These are phyloP conservation scores for Hygrocybe punicea DNA, from an alignment of 768 basidiomycete genomes.

Conservation along the genomic window DNA sequence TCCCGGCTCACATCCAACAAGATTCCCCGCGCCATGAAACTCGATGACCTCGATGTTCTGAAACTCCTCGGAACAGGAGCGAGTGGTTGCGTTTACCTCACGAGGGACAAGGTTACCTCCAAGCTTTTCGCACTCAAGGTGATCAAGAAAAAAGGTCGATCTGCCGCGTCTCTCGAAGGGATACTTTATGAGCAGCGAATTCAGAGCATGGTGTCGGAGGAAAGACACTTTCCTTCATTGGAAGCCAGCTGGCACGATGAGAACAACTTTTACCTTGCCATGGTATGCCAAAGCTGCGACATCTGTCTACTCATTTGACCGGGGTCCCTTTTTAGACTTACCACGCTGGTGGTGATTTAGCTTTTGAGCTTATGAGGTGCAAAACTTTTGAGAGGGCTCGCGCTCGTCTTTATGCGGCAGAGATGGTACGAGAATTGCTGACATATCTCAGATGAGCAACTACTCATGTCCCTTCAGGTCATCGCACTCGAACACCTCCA, in stretches of 20 bases:
- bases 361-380: slow-evolving; percentile 1
- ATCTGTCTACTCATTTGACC: not conserved
- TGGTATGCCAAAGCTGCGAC: slow-evolving; percentile 1
- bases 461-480: not conserved
- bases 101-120: slow-evolving; percentile 6
- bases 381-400: slow-evolving; percentile 1
- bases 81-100: slow-evolving; percentile 4
- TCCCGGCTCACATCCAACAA: not conserved
- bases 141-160: slow-evolving; percentile 6
- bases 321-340: slow-evolving; percentile 1
- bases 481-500: slow-evolving; percentile 4
- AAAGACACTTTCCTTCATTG: not conserved
- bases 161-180: not conserved
- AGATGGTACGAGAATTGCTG: slow-evolving; percentile 26
- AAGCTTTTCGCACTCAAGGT: slow-evolving; percentile 5
- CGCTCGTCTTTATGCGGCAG: not conserved
- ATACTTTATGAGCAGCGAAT: slow-evolving; percentile 3
- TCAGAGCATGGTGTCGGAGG: not conserved
- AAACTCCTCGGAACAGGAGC: slow-evolving; percentile 4
- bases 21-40: not conserved
- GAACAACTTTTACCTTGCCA: slow-evolving; percentile 7
- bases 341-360: slow-evolving; percentile 8
- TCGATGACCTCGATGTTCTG: slow-evolving; percentile 11
- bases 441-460: slow-evolving; percentile 33
- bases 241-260: slow-evolving; percentile 9